A percentile compares a stretch with the other conserved stretches of the same genome.
Conservation (phyloP, 208 protist species). For the Leishmania braziliensis region DNA sequence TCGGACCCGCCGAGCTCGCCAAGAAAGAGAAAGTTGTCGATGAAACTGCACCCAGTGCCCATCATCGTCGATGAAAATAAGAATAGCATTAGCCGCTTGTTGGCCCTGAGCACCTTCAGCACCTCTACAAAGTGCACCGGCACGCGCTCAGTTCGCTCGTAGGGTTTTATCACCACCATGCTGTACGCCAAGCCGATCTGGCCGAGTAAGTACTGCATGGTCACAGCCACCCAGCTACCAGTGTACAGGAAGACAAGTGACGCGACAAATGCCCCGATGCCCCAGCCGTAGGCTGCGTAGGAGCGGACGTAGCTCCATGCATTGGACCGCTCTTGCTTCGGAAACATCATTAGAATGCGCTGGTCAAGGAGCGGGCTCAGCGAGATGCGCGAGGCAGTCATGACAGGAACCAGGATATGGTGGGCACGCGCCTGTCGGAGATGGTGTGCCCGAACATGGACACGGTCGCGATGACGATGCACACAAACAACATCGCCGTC, state of each 20-base stretch:
- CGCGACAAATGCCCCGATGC: conserved; percentile 35
- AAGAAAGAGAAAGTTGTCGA: conserved; percentile 67
- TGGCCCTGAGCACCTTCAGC: conserved; percentile 25
- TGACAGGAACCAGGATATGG: conserved; percentile 26
- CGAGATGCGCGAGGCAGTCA: conserved; percentile 26
- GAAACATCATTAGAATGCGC: conserved; percentile 51
- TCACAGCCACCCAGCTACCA: conserved; percentile 31
- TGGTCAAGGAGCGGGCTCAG: conserved; percentile 56
- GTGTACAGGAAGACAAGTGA: conserved; percentile 20
- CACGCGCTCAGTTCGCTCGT: conserved; percentile 32
- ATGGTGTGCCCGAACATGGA: conserved; percentile 24
- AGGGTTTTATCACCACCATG: conserved; percentile 37
- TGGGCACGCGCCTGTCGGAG: not conserved
- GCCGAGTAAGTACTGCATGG: conserved; percentile 43
- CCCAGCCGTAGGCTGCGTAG: conserved; percentile 65
- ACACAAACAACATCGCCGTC: conserved; percentile 31
- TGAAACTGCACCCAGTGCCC: conserved; percentile 62
- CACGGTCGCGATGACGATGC: conserved; percentile 16
- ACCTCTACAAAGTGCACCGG: conserved; percentile 45
- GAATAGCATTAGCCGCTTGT: conserved; percentile 47
- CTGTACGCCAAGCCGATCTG: conserved; percentile 48
- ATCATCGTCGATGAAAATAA: conserved; percentile 48
- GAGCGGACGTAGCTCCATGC: conserved; percentile 51
- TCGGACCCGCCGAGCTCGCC: conserved; percentile 38
- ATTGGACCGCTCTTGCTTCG: conserved; percentile 24